Evolutionary conservation across 2,329 filamentous ascomycete species (phyloP), one percentile per base, ranked within the genome.

Genomic region (Paecilomyces sp.): DNA sequence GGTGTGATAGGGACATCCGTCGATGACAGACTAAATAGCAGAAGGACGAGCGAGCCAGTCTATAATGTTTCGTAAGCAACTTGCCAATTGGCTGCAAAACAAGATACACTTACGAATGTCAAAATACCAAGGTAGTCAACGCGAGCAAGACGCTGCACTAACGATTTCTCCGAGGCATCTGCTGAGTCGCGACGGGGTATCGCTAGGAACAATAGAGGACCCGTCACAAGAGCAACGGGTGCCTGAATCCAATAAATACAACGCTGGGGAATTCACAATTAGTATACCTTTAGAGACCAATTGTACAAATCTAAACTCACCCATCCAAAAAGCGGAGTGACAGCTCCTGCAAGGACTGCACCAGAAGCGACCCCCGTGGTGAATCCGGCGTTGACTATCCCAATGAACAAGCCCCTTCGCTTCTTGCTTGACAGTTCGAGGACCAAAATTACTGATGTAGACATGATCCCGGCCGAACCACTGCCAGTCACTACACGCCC

Each of bases 41-140:
- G 85, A 6, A 91, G 79, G 0, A 89, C 82, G 15, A 93, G 86
- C 2, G 88, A 83, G 3, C 78, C 66, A 1, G 82, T 84, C 86
- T 88, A 22, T 3, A 31, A 54, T 65, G 24, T 63, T 62, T 60
- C 34, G 50, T 12, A 8, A 11, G 13, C 41, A 6, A 57, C 3
- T 11, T 25, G 54, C 7, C 24, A 13, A 7, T n/a, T 58, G 54
- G 15, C 56, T 11, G 30, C 28, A 30, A 28, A 47, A 15, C 15
- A 25, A 15, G 3, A n/a, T 18, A 59, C n/a, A 47, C 81, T 70
- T 75, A 88, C 85, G 64, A 92, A 74, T n/a, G 86, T 78, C 0
- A 84, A 41, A 6, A 89, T 88, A 3, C 91, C 91, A 0, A 86
- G 78, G 66, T 93, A 94, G 73, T 95, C 91, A 58, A 95, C 85